phyloP scores from a whole-genome alignment of 2,329 filamentous ascomycete genomes.

The Xylariaceae sp. region DNA sequence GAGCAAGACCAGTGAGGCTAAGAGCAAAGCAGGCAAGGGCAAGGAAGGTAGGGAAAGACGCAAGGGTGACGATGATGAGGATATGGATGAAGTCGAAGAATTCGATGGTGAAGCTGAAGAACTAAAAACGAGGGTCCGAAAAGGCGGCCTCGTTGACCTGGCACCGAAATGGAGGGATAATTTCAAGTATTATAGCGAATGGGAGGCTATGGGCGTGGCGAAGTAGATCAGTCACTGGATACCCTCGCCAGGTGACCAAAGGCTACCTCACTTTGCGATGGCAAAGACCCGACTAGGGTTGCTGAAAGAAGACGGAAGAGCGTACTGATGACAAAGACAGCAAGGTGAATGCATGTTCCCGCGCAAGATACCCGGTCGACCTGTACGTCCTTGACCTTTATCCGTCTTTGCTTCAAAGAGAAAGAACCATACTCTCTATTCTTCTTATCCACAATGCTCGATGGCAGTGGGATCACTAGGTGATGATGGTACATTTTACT shows the following conservation, averaged over 20 bases:
- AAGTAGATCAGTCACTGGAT: not conserved
- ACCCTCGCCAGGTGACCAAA: no score
- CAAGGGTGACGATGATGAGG: not conserved
- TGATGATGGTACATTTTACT: constrained; percentile 32
- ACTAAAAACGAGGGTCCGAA: not conserved
- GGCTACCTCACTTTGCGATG: no score
- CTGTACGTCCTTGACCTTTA: no score
- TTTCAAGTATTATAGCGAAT: constrained; percentile 28
- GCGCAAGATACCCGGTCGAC: not conserved
- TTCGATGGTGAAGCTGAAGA: not conserved
- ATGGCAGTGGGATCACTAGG: constrained; percentile 1
- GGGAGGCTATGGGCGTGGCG: constrained; percentile 22
- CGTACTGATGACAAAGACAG: no score
- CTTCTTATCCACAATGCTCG: not conserved
- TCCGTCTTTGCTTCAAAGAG: no score
- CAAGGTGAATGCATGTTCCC: no score
- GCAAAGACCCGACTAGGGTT: no score
- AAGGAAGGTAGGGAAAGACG: not conserved
- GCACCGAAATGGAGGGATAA: constrained; percentile 27
- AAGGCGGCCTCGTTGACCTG: not conserved
- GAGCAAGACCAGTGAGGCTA: not conserved
- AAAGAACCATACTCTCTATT: no score
- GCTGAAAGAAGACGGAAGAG: no score
- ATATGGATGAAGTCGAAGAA: not conserved
- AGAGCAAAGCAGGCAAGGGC: not conserved